Conservation (phyloP, 352 stramenopile species). For the Phytopythium ostracodes region DNA sequence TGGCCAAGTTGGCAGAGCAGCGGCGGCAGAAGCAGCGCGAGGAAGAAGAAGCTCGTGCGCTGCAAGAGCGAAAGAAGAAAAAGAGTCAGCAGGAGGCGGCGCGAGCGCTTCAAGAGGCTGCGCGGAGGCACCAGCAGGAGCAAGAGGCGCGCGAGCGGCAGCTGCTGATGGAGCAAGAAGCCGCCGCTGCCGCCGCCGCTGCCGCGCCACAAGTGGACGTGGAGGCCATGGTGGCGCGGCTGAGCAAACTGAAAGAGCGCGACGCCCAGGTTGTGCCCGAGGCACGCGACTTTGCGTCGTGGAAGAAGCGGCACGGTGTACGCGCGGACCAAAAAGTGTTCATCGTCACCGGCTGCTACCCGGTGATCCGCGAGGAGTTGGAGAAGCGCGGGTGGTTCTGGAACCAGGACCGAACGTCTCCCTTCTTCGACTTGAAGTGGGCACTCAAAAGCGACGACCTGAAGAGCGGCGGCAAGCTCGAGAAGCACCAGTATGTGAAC, state of each 20-base stretch:
- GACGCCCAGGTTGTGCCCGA: slow-evolving; percentile 62
- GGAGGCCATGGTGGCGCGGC: slow-evolving; percentile 68
- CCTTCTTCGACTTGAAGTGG: slow-evolving; percentile 93
- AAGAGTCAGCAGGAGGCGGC: slow-evolving; percentile 55
- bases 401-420: slow-evolving; percentile 78
- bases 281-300: slow-evolving; percentile 81
- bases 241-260: slow-evolving; percentile 70
- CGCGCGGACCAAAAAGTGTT: slow-evolving; percentile 83
- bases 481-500: slow-evolving; percentile 88
- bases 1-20: slow-evolving; percentile 53
- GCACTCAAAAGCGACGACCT: slow-evolving; percentile 88
- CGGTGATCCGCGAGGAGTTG: slow-evolving; percentile 87
- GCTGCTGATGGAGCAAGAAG: slow-evolving; percentile 35
- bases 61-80: slow-evolving; percentile 50
- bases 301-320: slow-evolving; percentile 88
- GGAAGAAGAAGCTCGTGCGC: slow-evolving; percentile 49
- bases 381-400: slow-evolving; percentile 87
- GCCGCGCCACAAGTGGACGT: slow-evolving; percentile 32
- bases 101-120: slow-evolving; percentile 49
- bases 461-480: slow-evolving; percentile 56
- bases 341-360: slow-evolving; percentile 90
- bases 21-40: slow-evolving; percentile 66
- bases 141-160: slow-evolving; percentile 21
- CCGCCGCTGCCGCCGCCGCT: slow-evolving; percentile 20
- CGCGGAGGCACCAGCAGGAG: slow-evolving; percentile 24